A percentile compares a stretch with the other conserved stretches of the same genome.
phyloP scores from a whole-genome alignment of 2,329 filamentous ascomycete genomes.

The Didymella exigua region DNA sequence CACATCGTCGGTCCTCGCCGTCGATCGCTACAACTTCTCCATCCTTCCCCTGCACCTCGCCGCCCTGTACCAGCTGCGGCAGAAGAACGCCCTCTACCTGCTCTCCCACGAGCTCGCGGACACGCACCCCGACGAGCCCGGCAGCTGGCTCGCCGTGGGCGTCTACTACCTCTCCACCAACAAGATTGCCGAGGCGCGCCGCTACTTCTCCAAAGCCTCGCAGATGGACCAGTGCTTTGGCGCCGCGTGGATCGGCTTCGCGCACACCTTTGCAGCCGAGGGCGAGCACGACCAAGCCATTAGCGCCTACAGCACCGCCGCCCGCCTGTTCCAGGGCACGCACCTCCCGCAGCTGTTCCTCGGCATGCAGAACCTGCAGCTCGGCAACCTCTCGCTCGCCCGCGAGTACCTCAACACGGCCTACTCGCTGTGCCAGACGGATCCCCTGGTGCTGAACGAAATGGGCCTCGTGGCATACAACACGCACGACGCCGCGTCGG shows the following conservation, averaged over 20 bases:
- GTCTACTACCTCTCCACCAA: slow-evolving; percentile 91
- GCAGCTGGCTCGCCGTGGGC: slow-evolving; percentile 91
- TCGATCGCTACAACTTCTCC: slow-evolving; percentile 86
- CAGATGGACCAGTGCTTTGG: slow-evolving; percentile 98
- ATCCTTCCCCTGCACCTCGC: slow-evolving; percentile 91
- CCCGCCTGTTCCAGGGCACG: slow-evolving; percentile 92
- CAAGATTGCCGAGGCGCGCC: slow-evolving; percentile 88
- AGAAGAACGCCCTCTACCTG: slow-evolving; percentile 88
- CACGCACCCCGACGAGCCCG: slow-evolving; percentile 86
- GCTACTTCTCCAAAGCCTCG: slow-evolving; percentile 96
- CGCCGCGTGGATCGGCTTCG: slow-evolving; percentile 97
- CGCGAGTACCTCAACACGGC: slow-evolving; percentile 94
- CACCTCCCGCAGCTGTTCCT: slow-evolving; percentile 95
- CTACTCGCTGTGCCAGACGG: slow-evolving; percentile 79
- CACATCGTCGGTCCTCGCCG: slow-evolving; percentile 79
- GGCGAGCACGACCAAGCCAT: slow-evolving; percentile 98
- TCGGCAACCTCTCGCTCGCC: slow-evolving; percentile 92
- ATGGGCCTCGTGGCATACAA: slow-evolving; percentile 96
- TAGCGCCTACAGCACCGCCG: slow-evolving; percentile 94
- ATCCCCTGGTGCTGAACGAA: slow-evolving; percentile 92
- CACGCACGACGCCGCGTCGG: slow-evolving; percentile 76
- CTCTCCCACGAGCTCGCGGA: slow-evolving; percentile 92
- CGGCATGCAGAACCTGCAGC: slow-evolving; percentile 96
- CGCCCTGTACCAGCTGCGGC: slow-evolving; percentile 83
- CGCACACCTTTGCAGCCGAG: slow-evolving; percentile 96